Percentiles rank a stretch among this genome's conserved stretches.
phyloP scores from a whole-genome alignment of 2,329 filamentous ascomycete genomes.

The Epichloe aotearoae region DNA sequence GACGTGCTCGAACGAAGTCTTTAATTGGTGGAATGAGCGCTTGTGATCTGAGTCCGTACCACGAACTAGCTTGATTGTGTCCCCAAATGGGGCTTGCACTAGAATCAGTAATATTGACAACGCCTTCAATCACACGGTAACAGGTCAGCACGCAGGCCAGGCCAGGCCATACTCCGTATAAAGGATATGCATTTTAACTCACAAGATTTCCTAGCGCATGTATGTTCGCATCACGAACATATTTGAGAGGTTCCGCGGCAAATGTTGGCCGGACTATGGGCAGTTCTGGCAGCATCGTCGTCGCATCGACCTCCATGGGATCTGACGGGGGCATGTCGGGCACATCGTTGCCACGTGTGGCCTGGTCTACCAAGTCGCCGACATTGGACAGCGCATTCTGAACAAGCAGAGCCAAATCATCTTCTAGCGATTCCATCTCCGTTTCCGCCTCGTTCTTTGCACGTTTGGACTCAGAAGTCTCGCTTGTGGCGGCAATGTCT shows the following conservation, averaged over 20 bases:
- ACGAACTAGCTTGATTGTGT: conserved; percentile 20
- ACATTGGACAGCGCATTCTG: conserved; percentile 28
- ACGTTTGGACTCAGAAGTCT: conserved; percentile 21
- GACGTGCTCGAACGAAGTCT: conserved; percentile 20
- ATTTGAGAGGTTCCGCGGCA: conserved; percentile 23
- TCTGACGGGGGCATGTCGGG: conserved; percentile 14
- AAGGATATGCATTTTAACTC: conserved; percentile 11
- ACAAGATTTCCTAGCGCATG: conserved; percentile 29
- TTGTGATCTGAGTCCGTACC: conserved; percentile 21
- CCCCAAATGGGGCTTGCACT: conserved; percentile 24
- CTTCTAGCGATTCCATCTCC: conserved; percentile 20
- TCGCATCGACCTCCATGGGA: conserved; percentile 22
- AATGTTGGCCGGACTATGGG: conserved; percentile 19
- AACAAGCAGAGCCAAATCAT: conserved; percentile 24
- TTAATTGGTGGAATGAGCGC: conserved; percentile 19
- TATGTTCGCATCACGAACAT: conserved; percentile 23
- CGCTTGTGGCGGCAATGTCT: conserved; percentile 12
- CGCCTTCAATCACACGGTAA: conserved; percentile 15
- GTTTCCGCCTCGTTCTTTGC: conserved; percentile 18
- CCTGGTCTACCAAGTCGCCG: conserved; percentile 22
- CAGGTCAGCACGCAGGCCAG: neutral
- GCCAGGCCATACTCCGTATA: neutral
- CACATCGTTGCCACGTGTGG: conserved; percentile 13
- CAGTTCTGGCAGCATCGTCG: conserved; percentile 15
- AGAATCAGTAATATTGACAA: conserved; percentile 26